phyloP scores from a whole-genome alignment of 495 filamentous ascomycete species.

The Penicillium longicatenatum region DNA sequence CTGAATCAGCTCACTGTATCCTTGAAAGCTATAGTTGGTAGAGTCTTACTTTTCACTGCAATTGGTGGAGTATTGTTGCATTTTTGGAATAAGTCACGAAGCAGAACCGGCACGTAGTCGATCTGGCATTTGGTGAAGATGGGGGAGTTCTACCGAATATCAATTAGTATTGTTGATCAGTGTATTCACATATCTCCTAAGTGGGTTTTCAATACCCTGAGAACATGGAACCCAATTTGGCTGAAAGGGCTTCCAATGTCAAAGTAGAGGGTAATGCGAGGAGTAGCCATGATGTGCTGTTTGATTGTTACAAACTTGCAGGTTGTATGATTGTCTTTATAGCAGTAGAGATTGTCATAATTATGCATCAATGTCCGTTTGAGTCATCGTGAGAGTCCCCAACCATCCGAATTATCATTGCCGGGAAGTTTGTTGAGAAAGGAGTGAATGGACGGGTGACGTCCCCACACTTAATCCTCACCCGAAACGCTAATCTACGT shows the following conservation, averaged over 20 bases:
- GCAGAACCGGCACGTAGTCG: conserved; percentile 17
- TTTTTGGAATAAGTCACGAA: conserved; percentile 17
- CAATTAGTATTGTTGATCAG: not conserved
- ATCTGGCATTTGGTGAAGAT: conserved; percentile 22
- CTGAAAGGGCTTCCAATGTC: conserved; percentile 30
- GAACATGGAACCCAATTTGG: conserved; percentile 23
- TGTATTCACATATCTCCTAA: not conserved
- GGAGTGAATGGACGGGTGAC: not conserved
- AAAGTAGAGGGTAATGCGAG: conserved; percentile 23
- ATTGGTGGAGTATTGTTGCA: conserved; percentile 23
- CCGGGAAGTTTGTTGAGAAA: not conserved
- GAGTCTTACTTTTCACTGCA: conserved; percentile 19
- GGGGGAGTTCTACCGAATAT: conserved; percentile 17
- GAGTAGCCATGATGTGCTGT: conserved; percentile 9
- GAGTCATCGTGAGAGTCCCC: not conserved
- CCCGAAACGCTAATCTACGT: not conserved
- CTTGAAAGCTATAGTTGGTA: too few species aligned
- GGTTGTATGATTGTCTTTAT: not conserved
- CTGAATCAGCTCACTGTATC: not conserved
- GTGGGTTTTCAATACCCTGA: conserved; percentile 6
- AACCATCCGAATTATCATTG: not conserved
- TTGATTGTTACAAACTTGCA: not conserved
- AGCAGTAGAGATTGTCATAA: conserved; percentile 6
- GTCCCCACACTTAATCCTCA: not conserved
- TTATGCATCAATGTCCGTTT: conserved; percentile 13